Percentiles rank a stretch among this genome's conserved stretches.
phyloP scores from a whole-genome alignment of 2,329 filamentous ascomycete species.

The Lasiodiplodia hormozganensis region DNA sequence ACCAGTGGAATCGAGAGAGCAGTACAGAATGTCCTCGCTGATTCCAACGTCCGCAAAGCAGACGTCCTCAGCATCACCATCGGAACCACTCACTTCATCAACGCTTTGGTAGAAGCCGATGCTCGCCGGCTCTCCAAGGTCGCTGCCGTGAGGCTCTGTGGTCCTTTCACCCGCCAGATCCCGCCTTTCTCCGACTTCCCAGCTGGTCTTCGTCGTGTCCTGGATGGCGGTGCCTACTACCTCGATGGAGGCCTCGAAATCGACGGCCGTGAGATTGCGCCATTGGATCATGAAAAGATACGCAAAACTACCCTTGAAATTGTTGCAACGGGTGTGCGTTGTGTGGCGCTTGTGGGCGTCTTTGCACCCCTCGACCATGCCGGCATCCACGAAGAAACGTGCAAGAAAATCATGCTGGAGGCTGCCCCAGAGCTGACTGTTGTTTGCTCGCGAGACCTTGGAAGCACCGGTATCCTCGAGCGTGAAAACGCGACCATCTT shows the following conservation, averaged over 20 bases:
- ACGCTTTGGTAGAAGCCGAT: slow-evolving; percentile 64
- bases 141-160: slow-evolving; percentile 62
- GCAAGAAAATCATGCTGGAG: slow-evolving; percentile 45
- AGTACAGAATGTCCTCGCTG: slow-evolving; percentile 44
- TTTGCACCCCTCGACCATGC: slow-evolving; percentile 56
- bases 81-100: slow-evolving; percentile 64
- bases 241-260: slow-evolving; percentile 49
- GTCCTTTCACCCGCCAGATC: slow-evolving; percentile 59
- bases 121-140: slow-evolving; percentile 56
- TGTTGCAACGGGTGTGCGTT: slow-evolving; percentile 45
- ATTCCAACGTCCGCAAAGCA: slow-evolving; percentile 35
- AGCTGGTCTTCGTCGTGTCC: slow-evolving; percentile 53
- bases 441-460: slow-evolving; percentile 32
- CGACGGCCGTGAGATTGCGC: slow-evolving; percentile 55
- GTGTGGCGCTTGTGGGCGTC: slow-evolving; percentile 54
- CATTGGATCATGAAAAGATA: slow-evolving; percentile 50
- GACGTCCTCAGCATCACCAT: slow-evolving; percentile 30
- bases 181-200: slow-evolving; percentile 64
- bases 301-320: slow-evolving; percentile 44
- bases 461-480: slow-evolving; percentile 58
- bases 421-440: background rate
- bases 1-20: slow-evolving; percentile 50
- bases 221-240: slow-evolving; percentile 52
- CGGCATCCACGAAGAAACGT: slow-evolving; percentile 51
- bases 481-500: slow-evolving; percentile 71